Evolutionary conservation across 2,329 filamentous ascomycete species (phyloP).

Genomic region (Aspergillus transmontanensis): DNA sequence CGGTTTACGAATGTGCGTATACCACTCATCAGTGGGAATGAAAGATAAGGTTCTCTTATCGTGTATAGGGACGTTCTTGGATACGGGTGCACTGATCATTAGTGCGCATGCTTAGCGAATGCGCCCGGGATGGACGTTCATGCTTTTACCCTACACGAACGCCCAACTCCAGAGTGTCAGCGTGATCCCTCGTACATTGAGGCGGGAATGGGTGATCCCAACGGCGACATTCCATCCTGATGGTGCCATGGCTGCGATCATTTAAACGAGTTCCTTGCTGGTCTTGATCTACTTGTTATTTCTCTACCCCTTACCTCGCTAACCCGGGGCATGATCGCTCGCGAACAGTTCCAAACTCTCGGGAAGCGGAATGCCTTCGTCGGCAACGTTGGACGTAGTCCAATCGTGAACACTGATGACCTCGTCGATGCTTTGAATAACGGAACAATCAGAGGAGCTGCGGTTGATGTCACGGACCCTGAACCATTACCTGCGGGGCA

Average conservation of each 20-base stretch:
- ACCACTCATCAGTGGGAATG: neutral
- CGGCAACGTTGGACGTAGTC: constrained; percentile 1
- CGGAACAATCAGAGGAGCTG: constrained; percentile 1
- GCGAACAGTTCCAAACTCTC: constrained; percentile 7
- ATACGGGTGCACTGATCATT: constrained; percentile 5
- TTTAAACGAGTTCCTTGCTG: constrained; percentile 5
- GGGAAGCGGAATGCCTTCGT: constrained; percentile 4
- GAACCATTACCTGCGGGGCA: constrained; percentile 2
- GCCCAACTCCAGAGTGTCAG: neutral
- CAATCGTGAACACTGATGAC: constrained; percentile 4
- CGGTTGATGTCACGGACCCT: constrained; percentile 2
- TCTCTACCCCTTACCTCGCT: neutral
- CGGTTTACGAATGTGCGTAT: constrained; percentile 2
- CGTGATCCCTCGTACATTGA: neutral
- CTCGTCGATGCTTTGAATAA: constrained; percentile 4
- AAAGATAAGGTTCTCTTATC: neutral
- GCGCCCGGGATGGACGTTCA: constrained; percentile 5
- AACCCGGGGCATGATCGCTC: constrained; percentile 1
- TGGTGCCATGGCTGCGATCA: neutral
- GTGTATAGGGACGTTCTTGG: neutral
- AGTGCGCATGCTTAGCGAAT: constrained; percentile 3
- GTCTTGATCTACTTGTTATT: constrained; percentile 8
- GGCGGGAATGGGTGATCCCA: neutral
- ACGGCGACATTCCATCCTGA: neutral
- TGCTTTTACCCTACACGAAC: constrained; percentile 3